Evolutionary conservation across 208 protist genomes (phyloP).

Genomic region (Crithidia thermophila): DNA sequence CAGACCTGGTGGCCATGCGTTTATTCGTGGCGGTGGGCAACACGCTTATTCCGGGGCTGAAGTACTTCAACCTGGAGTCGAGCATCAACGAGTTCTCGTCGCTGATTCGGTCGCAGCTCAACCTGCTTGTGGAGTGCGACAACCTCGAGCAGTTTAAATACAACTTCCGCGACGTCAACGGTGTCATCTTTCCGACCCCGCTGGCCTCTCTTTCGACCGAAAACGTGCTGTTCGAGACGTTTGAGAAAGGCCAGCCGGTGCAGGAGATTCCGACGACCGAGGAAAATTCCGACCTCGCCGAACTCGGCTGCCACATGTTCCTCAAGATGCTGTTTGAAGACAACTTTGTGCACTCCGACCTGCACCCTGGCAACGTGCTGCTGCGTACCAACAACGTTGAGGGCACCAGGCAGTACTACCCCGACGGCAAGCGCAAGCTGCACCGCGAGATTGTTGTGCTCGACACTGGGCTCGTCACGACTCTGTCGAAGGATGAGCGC

Average conservation of each 20-base stretch:
- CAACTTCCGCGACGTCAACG: conserved; percentile 77
- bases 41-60: conserved; percentile 54
- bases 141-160: conserved; percentile 86
- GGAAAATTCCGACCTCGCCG: conserved; percentile 68
- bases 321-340: conserved; percentile 96
- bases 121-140: conserved; percentile 83
- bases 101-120: conserved; percentile 84
- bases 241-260: conserved; percentile 82
- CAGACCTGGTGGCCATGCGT: conserved; percentile 79
- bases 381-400: conserved; percentile 55
- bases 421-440: conserved; percentile 66
- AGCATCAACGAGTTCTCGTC: conserved; percentile 79
- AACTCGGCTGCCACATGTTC: conserved; percentile 91
- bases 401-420: conserved; percentile 46
- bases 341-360: conserved; percentile 95
- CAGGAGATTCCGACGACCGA: conserved; percentile 47
- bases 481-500: conserved; percentile 77
- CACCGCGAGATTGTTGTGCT: conserved; percentile 81
- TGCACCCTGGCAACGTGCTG: conserved; percentile 94
- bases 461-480: conserved; percentile 91
- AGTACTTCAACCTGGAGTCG: conserved; percentile 70
- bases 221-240: conserved; percentile 90
- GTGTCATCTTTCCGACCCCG: conserved; percentile 86
- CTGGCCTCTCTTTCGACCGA: conserved; percentile 58
- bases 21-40: conserved; percentile 53